Evolutionary conservation across 2,329 filamentous ascomycete species (phyloP).

Genomic region (Phialophora expanda): DNA sequence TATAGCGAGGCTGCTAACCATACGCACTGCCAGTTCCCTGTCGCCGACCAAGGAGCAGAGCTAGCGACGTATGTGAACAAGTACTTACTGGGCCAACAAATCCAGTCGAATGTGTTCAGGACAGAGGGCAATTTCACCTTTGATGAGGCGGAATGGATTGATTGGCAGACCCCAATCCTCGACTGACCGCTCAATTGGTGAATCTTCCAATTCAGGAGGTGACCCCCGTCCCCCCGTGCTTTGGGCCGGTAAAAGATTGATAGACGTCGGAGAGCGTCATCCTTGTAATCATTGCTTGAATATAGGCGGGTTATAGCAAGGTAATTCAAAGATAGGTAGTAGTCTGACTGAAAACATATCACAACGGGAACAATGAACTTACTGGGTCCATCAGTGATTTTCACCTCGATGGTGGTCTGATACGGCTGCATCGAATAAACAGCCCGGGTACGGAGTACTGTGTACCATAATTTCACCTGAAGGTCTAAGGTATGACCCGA

Average conservation of each 20-base stretch:
- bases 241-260: not conserved
- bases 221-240: not conserved
- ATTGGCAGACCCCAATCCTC: constrained; percentile 43
- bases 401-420: not conserved
- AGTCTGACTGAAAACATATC: not conserved
- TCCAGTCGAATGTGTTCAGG: constrained; percentile 41
- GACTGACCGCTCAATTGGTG: not conserved
- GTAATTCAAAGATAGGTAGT: not conserved
- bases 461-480: not conserved
- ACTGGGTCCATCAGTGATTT: not conserved
- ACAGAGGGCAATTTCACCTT: constrained; percentile 45
- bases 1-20: constrained; percentile 62
- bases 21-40: constrained; percentile 62
- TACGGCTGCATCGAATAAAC: not conserved
- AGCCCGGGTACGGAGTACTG: not conserved
- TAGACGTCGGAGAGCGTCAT: not conserved
- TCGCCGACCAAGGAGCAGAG: constrained; percentile 56
- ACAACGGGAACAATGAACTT: not conserved
- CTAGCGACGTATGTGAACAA: constrained; percentile 62
- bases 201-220: not conserved
- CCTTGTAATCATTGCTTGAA: not conserved
- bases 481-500: not conserved
- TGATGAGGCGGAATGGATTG: constrained; percentile 49
- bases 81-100: constrained; percentile 53
- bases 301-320: not conserved